These are phyloP conservation scores for Aquanectria penicillioides DNA, from an alignment of 2,329 filamentous ascomycete species.

Conservation along the genomic window DNA sequence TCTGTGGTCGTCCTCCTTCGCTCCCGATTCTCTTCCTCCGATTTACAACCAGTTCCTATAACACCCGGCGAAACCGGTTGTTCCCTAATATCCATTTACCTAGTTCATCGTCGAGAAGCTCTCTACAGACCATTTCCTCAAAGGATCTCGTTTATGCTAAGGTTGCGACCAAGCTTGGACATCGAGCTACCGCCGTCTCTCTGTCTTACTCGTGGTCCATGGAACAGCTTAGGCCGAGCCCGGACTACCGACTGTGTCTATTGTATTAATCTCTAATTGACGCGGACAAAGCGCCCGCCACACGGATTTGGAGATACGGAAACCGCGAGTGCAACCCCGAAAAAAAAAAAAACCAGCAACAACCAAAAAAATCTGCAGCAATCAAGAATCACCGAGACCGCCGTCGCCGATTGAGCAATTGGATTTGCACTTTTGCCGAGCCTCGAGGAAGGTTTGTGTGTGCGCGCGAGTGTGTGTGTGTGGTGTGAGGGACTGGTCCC, in stretches of 20 bases:
- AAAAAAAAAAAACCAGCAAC: background rate
- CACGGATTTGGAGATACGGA: background rate
- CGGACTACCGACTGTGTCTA: conserved; percentile 1
- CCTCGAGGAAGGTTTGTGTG: background rate
- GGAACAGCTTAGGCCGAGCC: conserved; percentile 15
- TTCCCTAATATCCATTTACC: background rate
- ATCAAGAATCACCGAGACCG: background rate
- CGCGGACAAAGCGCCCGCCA: background rate
- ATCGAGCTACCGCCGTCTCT: conserved; percentile 1
- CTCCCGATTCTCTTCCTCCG: conserved; percentile 18
- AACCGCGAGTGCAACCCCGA: background rate
- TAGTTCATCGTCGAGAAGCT: conserved; percentile 4
- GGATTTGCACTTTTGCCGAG: background rate
- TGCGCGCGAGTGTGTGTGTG: background rate
- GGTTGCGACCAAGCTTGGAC: no score
- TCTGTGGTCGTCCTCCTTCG: no score
- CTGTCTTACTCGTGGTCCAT: conserved; percentile 21
- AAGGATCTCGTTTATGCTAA: no score
- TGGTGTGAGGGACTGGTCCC: conserved; percentile 8
- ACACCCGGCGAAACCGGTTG: background rate
- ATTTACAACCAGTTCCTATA: background rate
- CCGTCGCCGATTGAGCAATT: conserved; percentile 9
- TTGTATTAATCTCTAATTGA: conserved; percentile 22
- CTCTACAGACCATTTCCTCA: background rate
- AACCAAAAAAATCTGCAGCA: background rate